A percentile compares a stretch with the other conserved stretches of the same genome.
Conservation (phyloP, 1,139 yeast genomes). For the Sporopachydermia cereana region DNA sequence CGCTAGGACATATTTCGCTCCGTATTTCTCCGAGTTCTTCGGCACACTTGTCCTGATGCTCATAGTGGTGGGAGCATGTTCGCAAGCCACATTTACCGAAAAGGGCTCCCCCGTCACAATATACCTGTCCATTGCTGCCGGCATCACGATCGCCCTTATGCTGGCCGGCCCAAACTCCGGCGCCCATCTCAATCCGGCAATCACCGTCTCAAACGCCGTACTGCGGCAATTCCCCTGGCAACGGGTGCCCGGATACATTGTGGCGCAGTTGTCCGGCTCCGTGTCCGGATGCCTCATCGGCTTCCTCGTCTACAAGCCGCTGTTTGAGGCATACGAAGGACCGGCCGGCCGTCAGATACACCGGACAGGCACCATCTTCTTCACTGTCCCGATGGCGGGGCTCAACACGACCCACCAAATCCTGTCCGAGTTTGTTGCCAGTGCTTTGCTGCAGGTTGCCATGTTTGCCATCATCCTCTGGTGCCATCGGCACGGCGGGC, state of each 20-base stretch:
- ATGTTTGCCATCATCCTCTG: constrained; percentile 29
- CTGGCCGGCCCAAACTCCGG: constrained; percentile 22
- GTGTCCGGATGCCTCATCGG: constrained; percentile 20
- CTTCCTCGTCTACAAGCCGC: constrained; percentile 20
- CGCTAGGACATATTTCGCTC: neutral
- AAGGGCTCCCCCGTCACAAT: constrained; percentile 32
- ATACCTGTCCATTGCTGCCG: constrained; percentile 20
- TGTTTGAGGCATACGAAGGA: constrained; percentile 21
- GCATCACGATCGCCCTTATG: neutral
- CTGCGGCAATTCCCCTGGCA: constrained; percentile 22
- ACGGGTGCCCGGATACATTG: constrained; percentile 19
- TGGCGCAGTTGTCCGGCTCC: constrained; percentile 21
- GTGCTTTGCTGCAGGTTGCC: constrained; percentile 32
- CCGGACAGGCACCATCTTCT: constrained; percentile 31
- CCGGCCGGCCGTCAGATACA: constrained; percentile 19
- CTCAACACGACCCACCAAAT: constrained; percentile 33
- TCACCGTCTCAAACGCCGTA: constrained; percentile 20
- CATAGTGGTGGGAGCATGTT: constrained; percentile 36
- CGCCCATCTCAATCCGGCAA: constrained; percentile 25
- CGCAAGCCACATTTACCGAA: constrained; percentile 28
- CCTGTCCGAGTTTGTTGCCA: constrained; percentile 32
- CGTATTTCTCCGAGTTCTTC: constrained; percentile 31
- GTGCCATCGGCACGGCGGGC: constrained; percentile 2
- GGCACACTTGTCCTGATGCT: constrained; percentile 34
- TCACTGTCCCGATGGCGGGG: constrained; percentile 33